phyloP scores from a whole-genome alignment of 2,329 filamentous ascomycete species.

The Neurospora crassa region DNA sequence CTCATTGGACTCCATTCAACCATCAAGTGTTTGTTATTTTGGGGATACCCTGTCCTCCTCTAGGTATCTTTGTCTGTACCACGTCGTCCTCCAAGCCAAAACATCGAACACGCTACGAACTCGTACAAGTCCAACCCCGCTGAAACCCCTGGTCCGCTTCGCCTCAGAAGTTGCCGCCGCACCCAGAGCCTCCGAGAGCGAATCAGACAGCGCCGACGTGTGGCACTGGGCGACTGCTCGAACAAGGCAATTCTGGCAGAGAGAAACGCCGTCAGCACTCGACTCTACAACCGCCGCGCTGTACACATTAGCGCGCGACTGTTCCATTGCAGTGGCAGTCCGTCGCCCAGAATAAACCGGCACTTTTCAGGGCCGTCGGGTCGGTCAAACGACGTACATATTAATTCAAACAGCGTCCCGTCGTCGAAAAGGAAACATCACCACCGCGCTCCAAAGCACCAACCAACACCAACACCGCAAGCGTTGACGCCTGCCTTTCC shows the following conservation, averaged over 20 bases:
- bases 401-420: background rate
- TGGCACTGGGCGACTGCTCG: constrained; percentile 21
- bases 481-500: background rate
- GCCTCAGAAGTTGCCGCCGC: constrained; percentile 19
- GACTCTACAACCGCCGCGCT: constrained; percentile 1
- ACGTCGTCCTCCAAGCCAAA: constrained; percentile 2
- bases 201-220: constrained; percentile 17
- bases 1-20: background rate
- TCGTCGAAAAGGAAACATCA: background rate
- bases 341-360: background rate
- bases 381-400: background rate
- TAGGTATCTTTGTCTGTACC: background rate
- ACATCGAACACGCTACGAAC: background rate
- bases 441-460: background rate
- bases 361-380: background rate
- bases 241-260: constrained; percentile 11
- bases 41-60: background rate
- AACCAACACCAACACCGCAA: background rate
- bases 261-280: constrained; percentile 4
- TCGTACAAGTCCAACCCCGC: background rate
- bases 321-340: background rate
- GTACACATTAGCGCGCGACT: background rate
- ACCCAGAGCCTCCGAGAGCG: constrained; percentile 15
- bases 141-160: constrained; percentile 9
- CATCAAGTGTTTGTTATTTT: background rate